phyloP scores from a whole-genome alignment of 371 early-diverging fungal genomes.

The Quaeritorhiza haematococci region DNA sequence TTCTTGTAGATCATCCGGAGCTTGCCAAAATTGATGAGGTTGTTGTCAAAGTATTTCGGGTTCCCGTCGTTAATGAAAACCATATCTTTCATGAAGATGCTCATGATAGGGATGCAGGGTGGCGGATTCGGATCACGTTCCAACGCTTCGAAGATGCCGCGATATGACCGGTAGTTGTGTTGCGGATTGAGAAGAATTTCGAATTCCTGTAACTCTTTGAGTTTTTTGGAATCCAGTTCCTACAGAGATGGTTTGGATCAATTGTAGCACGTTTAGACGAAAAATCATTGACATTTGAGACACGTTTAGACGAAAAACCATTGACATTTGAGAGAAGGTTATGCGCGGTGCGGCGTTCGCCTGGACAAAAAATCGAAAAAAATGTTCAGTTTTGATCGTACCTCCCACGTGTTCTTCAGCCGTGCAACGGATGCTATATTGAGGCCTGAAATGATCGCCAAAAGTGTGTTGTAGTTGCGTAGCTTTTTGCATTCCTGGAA shows the following conservation, averaged over 20 bases:
- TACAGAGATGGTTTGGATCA: too few relatives aligned
- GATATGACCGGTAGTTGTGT: conserved; percentile 19
- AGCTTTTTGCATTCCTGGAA: too few relatives aligned
- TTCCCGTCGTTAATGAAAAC: conserved; percentile 27
- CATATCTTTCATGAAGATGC: conserved; percentile 21
- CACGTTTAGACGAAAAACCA: too few relatives aligned
- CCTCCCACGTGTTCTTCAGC: conserved; percentile 27
- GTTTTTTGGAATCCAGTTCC: conserved; percentile 18
- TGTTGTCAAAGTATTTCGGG: conserved; percentile 5
- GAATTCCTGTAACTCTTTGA: conserved; percentile 12
- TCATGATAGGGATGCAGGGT: conserved; percentile 18
- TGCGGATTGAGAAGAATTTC: conserved; percentile 14
- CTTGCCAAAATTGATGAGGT: conserved; percentile 17
- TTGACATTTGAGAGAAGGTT: too few relatives aligned
- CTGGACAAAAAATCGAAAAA: too few relatives aligned
- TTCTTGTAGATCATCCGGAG: conserved; percentile 7
- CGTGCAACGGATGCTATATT: conserved; percentile 29
- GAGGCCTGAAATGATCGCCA: conserved; percentile 37
- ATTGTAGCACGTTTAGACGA: too few relatives aligned
- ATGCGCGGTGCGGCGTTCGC: too few relatives aligned
- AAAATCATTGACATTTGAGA: too few relatives aligned
- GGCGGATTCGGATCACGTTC: background rate
- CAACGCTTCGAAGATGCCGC: conserved; percentile 4
- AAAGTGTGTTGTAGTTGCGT: conserved; percentile 41
- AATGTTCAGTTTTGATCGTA: too few relatives aligned